Evolutionary conservation across 129 eudicot species (phyloP).

Genomic region (Centrapalus pauciflorus): DNA sequence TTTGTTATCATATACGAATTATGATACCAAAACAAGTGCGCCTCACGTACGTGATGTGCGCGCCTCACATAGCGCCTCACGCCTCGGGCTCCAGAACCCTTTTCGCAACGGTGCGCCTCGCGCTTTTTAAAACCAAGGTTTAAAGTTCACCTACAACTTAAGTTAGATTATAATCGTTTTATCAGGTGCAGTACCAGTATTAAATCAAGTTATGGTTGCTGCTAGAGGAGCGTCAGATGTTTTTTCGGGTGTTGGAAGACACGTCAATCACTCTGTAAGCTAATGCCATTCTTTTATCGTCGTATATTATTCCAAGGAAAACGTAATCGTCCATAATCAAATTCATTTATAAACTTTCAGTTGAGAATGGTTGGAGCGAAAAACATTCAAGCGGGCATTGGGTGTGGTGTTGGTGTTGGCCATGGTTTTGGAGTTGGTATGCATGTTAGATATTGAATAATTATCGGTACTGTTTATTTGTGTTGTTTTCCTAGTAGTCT

Average conservation of each 20-base stretch:
- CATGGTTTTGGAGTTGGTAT: constrained; percentile 98
- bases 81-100: too few relatives aligned
- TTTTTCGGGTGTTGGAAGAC: constrained; percentile 74
- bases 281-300: background rate
- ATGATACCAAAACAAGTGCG: too few relatives aligned
- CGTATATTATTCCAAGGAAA: background rate
- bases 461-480: background rate
- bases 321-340: background rate
- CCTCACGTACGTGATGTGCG: too few relatives aligned
- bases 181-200: constrained; percentile 75
- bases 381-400: constrained; percentile 76
- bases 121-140: too few relatives aligned
- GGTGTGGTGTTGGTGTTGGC: constrained; percentile 92
- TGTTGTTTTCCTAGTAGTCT: background rate
- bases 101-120: too few relatives aligned
- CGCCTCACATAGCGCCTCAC: too few relatives aligned
- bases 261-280: constrained; percentile 72
- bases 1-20: too few relatives aligned
- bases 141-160: too few relatives aligned
- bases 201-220: constrained; percentile 75
- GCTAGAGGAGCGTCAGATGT: constrained; percentile 90
- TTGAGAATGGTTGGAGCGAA: constrained; percentile 73
- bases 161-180: background rate
- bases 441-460: constrained; percentile 13
- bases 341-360: constrained; percentile 26